phyloP scores from a whole-genome alignment of 2,329 filamentous ascomycete species.

The Aspergillus brasiliensis region DNA sequence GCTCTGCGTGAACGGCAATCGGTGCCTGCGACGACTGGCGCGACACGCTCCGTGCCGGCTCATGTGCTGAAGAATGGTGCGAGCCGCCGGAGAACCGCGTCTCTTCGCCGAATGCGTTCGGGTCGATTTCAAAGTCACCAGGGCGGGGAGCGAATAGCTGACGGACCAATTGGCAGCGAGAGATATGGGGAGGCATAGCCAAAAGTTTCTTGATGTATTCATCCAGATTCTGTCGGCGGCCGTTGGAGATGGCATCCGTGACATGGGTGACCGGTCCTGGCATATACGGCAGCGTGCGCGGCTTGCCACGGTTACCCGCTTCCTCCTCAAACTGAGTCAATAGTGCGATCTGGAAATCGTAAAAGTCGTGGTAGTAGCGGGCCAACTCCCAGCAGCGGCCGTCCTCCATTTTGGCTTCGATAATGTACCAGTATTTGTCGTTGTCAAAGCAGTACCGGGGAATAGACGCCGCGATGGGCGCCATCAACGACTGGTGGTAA shows the following conservation, averaged over 20 bases:
- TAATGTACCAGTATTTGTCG: slow-evolving; percentile 98
- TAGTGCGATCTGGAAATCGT: slow-evolving; percentile 95
- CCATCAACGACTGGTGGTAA: slow-evolving; percentile 60
- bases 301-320: slow-evolving; percentile 80
- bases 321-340: slow-evolving; percentile 89
- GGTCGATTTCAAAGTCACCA: slow-evolving; percentile 91
- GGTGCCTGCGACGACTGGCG: slow-evolving; percentile 68
- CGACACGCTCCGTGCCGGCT: slow-evolving; percentile 62
- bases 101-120: slow-evolving; percentile 64
- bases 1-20: slow-evolving; percentile 53
- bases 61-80: slow-evolving; percentile 66
- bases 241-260: slow-evolving; percentile 95
- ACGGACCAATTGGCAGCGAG: slow-evolving; percentile 78
- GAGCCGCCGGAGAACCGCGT: slow-evolving; percentile 74
- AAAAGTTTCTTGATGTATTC: slow-evolving; percentile 94
- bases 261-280: slow-evolving; percentile 96
- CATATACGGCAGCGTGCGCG: slow-evolving; percentile 92
- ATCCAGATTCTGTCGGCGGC: slow-evolving; percentile 86
- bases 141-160: slow-evolving; percentile 88
- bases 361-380: slow-evolving; percentile 97
- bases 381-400: slow-evolving; percentile 90
- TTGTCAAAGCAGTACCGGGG: slow-evolving; percentile 94
- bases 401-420: slow-evolving; percentile 87
- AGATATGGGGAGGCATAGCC: slow-evolving; percentile 79
- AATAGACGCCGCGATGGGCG: slow-evolving; percentile 80